Percentiles rank a stretch among this genome's conserved stretches.
Evolutionary conservation across 192 early-diverging fungal genomes (phyloP).

Genomic region (Paraglomus brasilianum): DNA sequence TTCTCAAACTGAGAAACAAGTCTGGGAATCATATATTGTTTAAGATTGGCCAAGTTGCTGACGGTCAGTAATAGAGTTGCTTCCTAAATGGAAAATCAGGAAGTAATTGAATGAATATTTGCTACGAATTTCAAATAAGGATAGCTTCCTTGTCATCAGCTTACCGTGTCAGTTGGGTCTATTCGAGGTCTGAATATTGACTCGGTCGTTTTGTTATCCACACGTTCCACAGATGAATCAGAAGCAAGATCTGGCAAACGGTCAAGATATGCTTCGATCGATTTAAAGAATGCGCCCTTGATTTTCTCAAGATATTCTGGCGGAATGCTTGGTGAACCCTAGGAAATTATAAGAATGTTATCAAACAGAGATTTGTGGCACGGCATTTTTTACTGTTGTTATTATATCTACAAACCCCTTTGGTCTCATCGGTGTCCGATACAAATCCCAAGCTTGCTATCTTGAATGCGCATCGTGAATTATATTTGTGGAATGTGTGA

Average conservation of each 20-base stretch:
- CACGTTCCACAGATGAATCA: too few relatives aligned
- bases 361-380: slow-evolving; percentile 45
- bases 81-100: slow-evolving; percentile 46
- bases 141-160: slow-evolving; percentile 2
- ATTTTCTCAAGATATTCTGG: slow-evolving; percentile 58
- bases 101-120: slow-evolving; percentile 24
- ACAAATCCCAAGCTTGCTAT: slow-evolving; percentile 52
- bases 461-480: slow-evolving; percentile 61
- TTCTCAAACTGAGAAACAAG: slow-evolving; percentile 69
- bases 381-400: too few relatives aligned
- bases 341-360: slow-evolving; percentile 37
- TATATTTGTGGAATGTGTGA: slow-evolving; percentile 67
- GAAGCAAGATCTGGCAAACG: slow-evolving; percentile 68
- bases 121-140: not conserved
- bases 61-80: slow-evolving; percentile 76
- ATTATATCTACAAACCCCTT: slow-evolving; percentile 26
- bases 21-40: slow-evolving; percentile 71
- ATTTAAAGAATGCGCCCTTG: slow-evolving; percentile 63
- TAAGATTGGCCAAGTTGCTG: slow-evolving; percentile 78
- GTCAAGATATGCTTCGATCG: slow-evolving; percentile 76
- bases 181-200: slow-evolving; percentile 26
- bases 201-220: slow-evolving; percentile 26
- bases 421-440: slow-evolving; percentile 36
- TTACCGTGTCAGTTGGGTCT: slow-evolving; percentile 39
- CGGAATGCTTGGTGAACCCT: slow-evolving; percentile 46